phyloP scores from a whole-genome alignment of 495 filamentous ascomycete genomes.

The Letharia columbiana region DNA sequence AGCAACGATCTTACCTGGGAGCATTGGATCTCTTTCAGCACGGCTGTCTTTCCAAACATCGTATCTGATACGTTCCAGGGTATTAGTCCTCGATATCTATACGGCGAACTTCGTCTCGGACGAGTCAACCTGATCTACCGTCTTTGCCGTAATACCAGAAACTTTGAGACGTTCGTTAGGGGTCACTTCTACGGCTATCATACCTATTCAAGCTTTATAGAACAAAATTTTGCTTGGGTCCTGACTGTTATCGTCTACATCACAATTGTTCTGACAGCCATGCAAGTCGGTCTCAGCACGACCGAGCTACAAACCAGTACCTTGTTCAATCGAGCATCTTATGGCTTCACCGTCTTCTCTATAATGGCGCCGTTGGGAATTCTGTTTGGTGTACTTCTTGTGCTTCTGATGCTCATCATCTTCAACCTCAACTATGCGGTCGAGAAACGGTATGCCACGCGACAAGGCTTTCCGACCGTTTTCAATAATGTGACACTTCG shows the following conservation, averaged over 20 bases:
- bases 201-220: slow-evolving; percentile 32
- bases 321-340: slow-evolving; percentile 40
- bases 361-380: slow-evolving; percentile 28
- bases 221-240: slow-evolving; percentile 41
- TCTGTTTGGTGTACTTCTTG: background rate
- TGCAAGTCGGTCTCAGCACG: slow-evolving; percentile 51
- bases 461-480: background rate
- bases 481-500: background rate
- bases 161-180: slow-evolving; percentile 8
- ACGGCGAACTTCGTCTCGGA: slow-evolving; percentile 36
- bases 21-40: slow-evolving; percentile 5
- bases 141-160: background rate
- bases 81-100: slow-evolving; percentile 33
- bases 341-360: slow-evolving; percentile 48
- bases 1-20: slow-evolving; percentile 1
- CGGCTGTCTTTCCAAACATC: slow-evolving; percentile 7
- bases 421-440: background rate
- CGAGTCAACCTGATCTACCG: slow-evolving; percentile 34
- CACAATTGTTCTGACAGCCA: slow-evolving; percentile 46
- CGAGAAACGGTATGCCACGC: background rate
- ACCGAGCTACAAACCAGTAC: slow-evolving; percentile 30
- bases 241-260: slow-evolving; percentile 41
- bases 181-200: slow-evolving; percentile 28
- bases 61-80: background rate
- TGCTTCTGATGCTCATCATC: background rate